Percentiles rank a stretch among this genome's conserved stretches.
These are phyloP conservation scores for Cetraspora pellucida DNA, from an alignment of 192 early-diverging fungal species.

Conservation along the genomic window DNA sequence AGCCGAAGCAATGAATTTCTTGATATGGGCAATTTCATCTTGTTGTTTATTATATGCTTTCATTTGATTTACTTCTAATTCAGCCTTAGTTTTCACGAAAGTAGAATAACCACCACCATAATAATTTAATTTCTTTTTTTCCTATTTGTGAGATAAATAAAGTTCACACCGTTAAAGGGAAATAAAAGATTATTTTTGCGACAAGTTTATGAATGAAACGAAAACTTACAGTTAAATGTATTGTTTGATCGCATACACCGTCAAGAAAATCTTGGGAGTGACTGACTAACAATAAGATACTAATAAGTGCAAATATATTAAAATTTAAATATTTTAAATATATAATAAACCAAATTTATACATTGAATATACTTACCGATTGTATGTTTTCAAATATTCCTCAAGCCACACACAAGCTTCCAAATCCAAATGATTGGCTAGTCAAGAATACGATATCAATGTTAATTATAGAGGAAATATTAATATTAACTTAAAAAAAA, in stretches of 20 bases:
- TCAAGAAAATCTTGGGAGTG: conserved; percentile 97
- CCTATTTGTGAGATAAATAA: background rate
- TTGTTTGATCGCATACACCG: conserved; percentile 68
- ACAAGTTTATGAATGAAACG: background rate
- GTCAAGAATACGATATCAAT: background rate
- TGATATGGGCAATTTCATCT: conserved; percentile 98
- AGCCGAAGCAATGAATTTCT: conserved; percentile 97
- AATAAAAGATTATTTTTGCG: background rate
- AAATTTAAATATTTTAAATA: conserved; percentile 78
- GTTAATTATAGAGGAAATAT: background rate
- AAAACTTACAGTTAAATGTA: conserved; percentile 15
- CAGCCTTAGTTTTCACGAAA: conserved; percentile 92
- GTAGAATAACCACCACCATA: conserved; percentile 98
- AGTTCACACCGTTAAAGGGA: background rate
- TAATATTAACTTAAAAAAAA: background rate
- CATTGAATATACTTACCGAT: conserved; percentile 14
- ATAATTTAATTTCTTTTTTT: conserved; percentile 86
- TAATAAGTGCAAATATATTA: conserved; percentile 54
- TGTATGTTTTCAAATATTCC: conserved; percentile 83
- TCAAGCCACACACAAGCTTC: conserved; percentile 97
- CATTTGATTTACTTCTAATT: conserved; percentile 97
- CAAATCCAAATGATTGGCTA: conserved; percentile 84
- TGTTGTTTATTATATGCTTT: conserved; percentile 99
- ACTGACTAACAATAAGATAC: conserved; percentile 86
- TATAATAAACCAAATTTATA: conserved; percentile 37